phyloP scores from a whole-genome alignment of 306 rosid species.

The Quercus ilex region DNA sequence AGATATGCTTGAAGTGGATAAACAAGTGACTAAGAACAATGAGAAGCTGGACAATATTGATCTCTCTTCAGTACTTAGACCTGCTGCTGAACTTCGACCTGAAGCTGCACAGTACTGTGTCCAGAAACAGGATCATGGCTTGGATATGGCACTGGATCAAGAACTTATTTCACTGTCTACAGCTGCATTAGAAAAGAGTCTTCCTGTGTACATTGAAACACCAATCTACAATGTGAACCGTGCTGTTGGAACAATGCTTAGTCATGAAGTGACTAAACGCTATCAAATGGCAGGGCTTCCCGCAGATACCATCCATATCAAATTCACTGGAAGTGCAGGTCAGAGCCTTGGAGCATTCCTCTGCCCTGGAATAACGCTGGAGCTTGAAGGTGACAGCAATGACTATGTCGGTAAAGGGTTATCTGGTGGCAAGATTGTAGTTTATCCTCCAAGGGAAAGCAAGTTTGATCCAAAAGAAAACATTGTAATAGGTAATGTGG shows the following conservation, averaged over 20 bases:
- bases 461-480: conserved; percentile 87
- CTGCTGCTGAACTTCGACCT: conserved; percentile 93
- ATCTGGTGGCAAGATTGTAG: conserved; percentile 91
- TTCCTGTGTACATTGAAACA: conserved; percentile 85
- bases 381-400: conserved; percentile 98
- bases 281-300: conserved; percentile 90
- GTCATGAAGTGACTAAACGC: conserved; percentile 92
- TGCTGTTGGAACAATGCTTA: conserved; percentile 98
- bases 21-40: conserved; percentile 66
- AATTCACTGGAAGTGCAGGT: conserved; percentile 87
- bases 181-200: conserved; percentile 82
- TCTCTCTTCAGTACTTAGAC: conserved; percentile 80
- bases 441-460: conserved; percentile 86
- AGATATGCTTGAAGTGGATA: conserved; percentile 93
- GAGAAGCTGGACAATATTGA: conserved; percentile 89
- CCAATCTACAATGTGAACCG: conserved; percentile 76
- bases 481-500: conserved; percentile 93
- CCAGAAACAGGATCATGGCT: conserved; percentile 89
- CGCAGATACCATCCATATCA: conserved; percentile 79
- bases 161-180: conserved; percentile 61
- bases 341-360: conserved; percentile 99
- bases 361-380: conserved; percentile 87
- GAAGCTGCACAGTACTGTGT: conserved; percentile 93
- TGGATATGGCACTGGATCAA: conserved; percentile 93
- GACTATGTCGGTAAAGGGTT: conserved; percentile 97